Evolutionary conservation across 2,329 filamentous ascomycete species (phyloP).

Genomic region (Aspergillus fischeri): DNA sequence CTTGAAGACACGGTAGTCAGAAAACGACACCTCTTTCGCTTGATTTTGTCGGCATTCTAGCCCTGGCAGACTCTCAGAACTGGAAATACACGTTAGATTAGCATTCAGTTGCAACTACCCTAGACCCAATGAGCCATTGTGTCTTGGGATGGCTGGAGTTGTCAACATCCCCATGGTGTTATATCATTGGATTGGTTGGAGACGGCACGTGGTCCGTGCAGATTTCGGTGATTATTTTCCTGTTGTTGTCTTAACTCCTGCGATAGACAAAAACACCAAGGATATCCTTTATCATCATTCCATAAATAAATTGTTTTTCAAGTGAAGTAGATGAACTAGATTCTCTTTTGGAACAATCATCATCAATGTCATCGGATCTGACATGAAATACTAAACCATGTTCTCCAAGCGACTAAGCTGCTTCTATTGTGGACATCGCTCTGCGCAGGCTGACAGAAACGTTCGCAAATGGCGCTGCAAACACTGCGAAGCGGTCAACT

Average conservation of each 20-base stretch:
- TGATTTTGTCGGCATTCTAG: neutral
- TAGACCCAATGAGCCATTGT: neutral
- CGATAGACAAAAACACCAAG: conserved; percentile 8
- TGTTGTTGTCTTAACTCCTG: conserved; percentile 21
- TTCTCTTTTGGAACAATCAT: conserved; percentile 9
- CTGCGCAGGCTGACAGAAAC: conserved; percentile 56
- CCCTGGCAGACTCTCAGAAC: neutral
- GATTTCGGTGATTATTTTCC: conserved; percentile 22
- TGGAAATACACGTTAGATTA: neutral
- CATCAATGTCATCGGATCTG: conserved; percentile 10
- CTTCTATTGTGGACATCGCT: conserved; percentile 78
- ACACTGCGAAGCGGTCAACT: conserved; percentile 81
- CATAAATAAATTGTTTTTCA: neutral
- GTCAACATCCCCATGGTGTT: neutral
- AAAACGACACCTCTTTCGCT: neutral
- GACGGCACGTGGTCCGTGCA: conserved; percentile 22
- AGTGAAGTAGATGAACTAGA: neutral
- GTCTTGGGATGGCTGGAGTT: neutral
- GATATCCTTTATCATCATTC: neutral
- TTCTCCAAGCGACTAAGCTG: conserved; percentile 56
- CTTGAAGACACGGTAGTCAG: neutral
- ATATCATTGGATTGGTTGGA: neutral
- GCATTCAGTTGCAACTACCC: neutral
- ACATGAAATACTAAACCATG: conserved; percentile 37
- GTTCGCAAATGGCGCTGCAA: conserved; percentile 68